These are phyloP conservation scores for Sphenostylis stenocarpa DNA, from an alignment of 306 rosid genomes.

Conservation along the genomic window DNA sequence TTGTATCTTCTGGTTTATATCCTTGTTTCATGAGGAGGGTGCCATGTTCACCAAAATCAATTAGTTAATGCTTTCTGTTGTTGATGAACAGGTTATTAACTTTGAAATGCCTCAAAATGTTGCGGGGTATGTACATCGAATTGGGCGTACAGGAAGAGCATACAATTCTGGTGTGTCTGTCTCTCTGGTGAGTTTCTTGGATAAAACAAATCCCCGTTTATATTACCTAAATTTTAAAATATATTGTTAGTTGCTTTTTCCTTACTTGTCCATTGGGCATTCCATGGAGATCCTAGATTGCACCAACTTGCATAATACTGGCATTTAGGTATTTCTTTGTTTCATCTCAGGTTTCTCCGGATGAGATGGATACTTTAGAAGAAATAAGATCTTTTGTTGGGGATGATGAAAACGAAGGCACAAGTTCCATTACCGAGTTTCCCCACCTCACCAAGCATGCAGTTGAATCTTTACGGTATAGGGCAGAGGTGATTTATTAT, in stretches of 20 bases:
- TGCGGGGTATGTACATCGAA: conserved; percentile 83
- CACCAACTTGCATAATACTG: conserved; percentile 1
- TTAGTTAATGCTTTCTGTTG: conserved; percentile 18
- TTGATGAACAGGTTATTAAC: conserved; percentile 73
- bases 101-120: conserved; percentile 82
- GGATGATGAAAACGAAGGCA: conserved; percentile 59
- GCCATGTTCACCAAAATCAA: conserved; percentile 5
- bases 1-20: conserved; percentile 22
- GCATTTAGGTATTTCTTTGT: conserved; percentile 25
- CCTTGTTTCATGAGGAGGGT: not conserved
- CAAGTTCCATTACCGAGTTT: conserved; percentile 62
- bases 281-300: conserved; percentile 15
- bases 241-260: not conserved
- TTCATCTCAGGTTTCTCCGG: conserved; percentile 69
- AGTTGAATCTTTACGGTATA: conserved; percentile 86
- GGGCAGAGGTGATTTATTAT: conserved; percentile 77
- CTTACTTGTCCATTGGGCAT: conserved; percentile 1
- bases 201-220: not conserved
- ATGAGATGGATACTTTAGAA: conserved; percentile 78
- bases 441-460: conserved; percentile 74
- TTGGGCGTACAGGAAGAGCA: conserved; percentile 99
- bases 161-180: conserved; percentile 81
- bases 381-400: conserved; percentile 73
- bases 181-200: conserved; percentile 73
- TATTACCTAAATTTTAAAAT: not conserved